Conservation (phyloP, 257 asterid genomes). For the Penstemon newberryi region DNA sequence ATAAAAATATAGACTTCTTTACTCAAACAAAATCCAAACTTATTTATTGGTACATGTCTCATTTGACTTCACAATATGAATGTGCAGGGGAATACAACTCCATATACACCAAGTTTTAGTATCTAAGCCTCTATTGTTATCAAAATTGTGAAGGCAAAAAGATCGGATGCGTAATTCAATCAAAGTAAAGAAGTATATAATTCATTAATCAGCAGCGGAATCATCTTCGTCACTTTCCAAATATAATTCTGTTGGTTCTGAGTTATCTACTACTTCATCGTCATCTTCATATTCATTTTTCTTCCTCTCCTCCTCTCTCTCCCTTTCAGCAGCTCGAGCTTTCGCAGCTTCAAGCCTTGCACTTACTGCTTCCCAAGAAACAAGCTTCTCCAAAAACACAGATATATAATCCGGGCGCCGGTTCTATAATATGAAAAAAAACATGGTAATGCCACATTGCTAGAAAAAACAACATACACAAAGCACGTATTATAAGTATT, state of each 20-base stretch:
- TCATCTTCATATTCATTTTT: conserved; percentile 37
- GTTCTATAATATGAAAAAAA: conserved; percentile 41
- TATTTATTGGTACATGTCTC: background rate
- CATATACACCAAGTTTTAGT: background rate
- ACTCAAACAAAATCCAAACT: too few relatives aligned
- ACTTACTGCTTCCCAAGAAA: conserved; percentile 90
- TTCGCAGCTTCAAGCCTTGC: conserved; percentile 83
- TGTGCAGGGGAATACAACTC: background rate
- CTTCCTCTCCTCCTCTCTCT: conserved; percentile 39
- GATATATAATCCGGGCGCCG: conserved; percentile 82
- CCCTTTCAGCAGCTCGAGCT: conserved; percentile 53
- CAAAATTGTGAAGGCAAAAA: background rate
- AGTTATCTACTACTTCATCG: background rate
- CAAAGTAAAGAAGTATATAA: background rate
- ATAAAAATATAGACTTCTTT: too few relatives aligned
- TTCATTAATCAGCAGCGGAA: conserved; percentile 32
- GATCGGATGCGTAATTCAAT: background rate
- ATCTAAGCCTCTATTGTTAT: background rate
- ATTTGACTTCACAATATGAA: background rate
- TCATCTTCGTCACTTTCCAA: conserved; percentile 35
- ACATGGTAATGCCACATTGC: conserved; percentile 9
- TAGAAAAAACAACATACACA: background rate
- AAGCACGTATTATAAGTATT: background rate
- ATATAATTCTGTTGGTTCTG: conserved; percentile 38
- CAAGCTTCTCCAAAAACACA: conserved; percentile 81